phyloP scores from a whole-genome alignment of 345 rosid species.

The Ailanthus altissimus region DNA sequence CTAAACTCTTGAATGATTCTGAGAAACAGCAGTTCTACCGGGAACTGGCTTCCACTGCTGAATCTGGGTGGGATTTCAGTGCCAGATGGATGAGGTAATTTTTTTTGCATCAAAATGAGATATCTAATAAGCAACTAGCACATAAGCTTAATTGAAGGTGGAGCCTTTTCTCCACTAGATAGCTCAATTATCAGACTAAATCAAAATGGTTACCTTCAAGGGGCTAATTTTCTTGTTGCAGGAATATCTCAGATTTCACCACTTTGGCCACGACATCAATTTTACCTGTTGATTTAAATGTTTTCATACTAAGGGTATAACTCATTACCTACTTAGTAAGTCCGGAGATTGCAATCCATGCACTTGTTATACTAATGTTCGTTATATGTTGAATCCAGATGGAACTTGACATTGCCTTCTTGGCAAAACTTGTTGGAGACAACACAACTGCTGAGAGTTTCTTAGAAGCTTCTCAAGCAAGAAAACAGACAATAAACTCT shows the following conservation, averaged over 20 bases:
- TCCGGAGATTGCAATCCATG: background rate
- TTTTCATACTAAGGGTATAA: conserved; percentile 64
- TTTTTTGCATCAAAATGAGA: background rate
- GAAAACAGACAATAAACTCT: conserved; percentile 55
- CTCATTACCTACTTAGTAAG: background rate
- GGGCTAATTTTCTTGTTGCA: conserved; percentile 30
- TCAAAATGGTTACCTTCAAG: background rate
- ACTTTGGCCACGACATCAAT: conserved; percentile 70
- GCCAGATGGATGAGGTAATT: conserved; percentile 91
- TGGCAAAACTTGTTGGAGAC: conserved; percentile 61
- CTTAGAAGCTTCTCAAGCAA: conserved; percentile 54
- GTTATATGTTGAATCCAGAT: conserved; percentile 47
- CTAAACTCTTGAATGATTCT: conserved; percentile 42
- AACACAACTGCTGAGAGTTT: conserved; percentile 42
- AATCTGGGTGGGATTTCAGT: conserved; percentile 94
- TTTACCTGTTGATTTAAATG: conserved; percentile 86
- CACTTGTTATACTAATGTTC: conserved; percentile 6
- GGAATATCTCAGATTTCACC: conserved; percentile 60
- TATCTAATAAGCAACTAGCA: background rate
- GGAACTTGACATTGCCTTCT: conserved; percentile 82
- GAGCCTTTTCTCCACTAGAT: background rate
- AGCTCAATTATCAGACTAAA: background rate
- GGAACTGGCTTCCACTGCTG: conserved; percentile 80
- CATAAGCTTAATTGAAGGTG: background rate
- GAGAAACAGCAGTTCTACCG: conserved; percentile 68